Base-by-base conservation (phyloP, 768 basidiomycete species). In the Termitomyces sp. region DNA sequence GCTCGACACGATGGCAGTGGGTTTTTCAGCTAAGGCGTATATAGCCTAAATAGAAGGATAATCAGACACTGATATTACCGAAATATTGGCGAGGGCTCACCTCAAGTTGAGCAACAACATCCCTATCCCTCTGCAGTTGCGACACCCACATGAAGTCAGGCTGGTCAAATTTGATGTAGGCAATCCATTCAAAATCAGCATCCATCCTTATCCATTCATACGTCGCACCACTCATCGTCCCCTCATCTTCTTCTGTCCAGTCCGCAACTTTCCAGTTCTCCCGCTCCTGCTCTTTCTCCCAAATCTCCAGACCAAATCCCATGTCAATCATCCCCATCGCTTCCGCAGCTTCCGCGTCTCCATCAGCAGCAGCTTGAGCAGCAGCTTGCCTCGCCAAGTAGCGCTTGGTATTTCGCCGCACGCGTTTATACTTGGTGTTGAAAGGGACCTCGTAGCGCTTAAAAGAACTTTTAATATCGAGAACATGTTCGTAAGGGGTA, bases 161-260 rank as follows among this genome's bases (percentile, higher is more conserved):
- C 74, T 98, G 94, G 52, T 95, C 90, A 62, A 96, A 98, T 61
- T 85, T 86, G 60, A 98, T 83, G 40, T 81, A 81, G n/a, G 92
- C 90, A 55, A 98, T 90, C 97, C 97, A 99, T 74, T 99, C 97
- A 70, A 97, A 95, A 69, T 99, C 97, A 16, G 97, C 94, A 68
- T 99, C 97, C 81, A 98, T 92, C 61, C 97, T 80, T 58, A 99
- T 98, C 96, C 96, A 99, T 73, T 99, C 97, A 72, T 98, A 99
- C 3, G 94, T 96, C 61, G 96, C 95, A 18, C 92, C 92, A 40
- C 89, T 87, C 92, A 98, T 96, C 44, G 81, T 78, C 59, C 88
- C 86, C 67, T 97, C 95, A 59, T 98, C 94, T 63, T 97, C 94
- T 66, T 97, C 95, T 5, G 90, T 92, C 97, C 97, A 98, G 69